phyloP scores from a whole-genome alignment of 2,329 filamentous ascomycete genomes.

The Aspergillus aculeatinus region DNA sequence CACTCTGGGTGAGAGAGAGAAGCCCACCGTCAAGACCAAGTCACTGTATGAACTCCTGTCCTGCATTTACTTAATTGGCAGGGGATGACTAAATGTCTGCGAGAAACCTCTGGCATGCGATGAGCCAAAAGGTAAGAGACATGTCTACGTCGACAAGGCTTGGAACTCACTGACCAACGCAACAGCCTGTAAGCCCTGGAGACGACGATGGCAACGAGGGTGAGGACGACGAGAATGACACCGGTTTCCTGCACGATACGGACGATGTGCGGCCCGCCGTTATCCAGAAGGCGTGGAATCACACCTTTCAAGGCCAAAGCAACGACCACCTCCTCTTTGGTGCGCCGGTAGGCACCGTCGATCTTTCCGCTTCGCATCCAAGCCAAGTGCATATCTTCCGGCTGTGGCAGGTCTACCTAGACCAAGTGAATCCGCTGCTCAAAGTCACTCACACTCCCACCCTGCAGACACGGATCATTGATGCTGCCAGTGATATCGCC shows the following conservation, averaged over 20 bases:
- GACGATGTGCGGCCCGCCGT: conserved; percentile 17
- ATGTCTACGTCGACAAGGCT: not conserved
- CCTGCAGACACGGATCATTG: conserved; percentile 62
- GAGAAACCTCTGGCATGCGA: conserved; percentile 50
- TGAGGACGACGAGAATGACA: not conserved
- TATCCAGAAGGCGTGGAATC: conserved; percentile 50
- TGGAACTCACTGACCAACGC: conserved; percentile 4
- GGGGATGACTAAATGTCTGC: conserved; percentile 22
- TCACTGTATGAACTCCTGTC: conserved; percentile 16
- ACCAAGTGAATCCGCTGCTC: conserved; percentile 67
- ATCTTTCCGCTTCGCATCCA: conserved; percentile 58
- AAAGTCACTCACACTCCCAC: conserved; percentile 68
- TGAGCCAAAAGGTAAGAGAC: conserved; percentile 43
- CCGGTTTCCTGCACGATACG: conserved; percentile 2
- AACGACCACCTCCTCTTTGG: conserved; percentile 56
- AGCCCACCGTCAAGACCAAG: not conserved
- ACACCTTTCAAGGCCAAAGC: conserved; percentile 33
- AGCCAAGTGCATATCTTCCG: conserved; percentile 58
- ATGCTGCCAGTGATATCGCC: conserved; percentile 57
- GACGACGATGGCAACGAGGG: conserved; percentile 27
- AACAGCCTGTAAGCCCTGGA: conserved; percentile 14
- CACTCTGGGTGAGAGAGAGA: not conserved
- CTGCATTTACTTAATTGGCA: not conserved
- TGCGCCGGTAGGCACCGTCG: conserved; percentile 38
- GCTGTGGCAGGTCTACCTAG: conserved; percentile 68